phyloP scores from a whole-genome alignment of 352 stramenopile species.

The Phytopythium helicoides region DNA sequence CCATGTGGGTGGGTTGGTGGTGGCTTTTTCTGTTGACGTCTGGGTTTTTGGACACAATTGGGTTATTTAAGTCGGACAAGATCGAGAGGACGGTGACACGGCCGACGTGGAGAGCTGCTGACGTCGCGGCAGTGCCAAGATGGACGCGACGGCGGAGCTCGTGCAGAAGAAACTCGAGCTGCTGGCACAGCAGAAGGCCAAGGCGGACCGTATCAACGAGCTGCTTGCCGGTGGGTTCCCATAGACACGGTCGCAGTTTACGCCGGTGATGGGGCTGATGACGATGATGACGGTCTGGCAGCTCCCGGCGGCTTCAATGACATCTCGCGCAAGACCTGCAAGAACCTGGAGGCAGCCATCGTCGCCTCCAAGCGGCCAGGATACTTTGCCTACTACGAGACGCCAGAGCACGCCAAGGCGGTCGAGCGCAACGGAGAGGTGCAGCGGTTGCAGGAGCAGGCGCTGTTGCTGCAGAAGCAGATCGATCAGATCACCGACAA shows the following conservation, averaged over 20 bases:
- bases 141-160: slow-evolving; percentile 53
- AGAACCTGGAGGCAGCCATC: slow-evolving; percentile 80
- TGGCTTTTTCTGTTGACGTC: not conserved
- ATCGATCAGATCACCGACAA: slow-evolving; percentile 65
- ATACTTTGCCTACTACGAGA: slow-evolving; percentile 75
- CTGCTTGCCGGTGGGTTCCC: slow-evolving; percentile 52
- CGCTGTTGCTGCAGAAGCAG: slow-evolving; percentile 64
- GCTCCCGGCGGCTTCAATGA: slow-evolving; percentile 70
- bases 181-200: slow-evolving; percentile 63
- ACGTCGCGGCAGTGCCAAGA: slow-evolving; percentile 6
- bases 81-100: not conserved
- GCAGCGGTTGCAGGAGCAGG: slow-evolving; percentile 52
- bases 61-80: not conserved
- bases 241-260: no score
- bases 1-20: no score
- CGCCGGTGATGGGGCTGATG: not conserved
- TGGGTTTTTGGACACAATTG: not conserved
- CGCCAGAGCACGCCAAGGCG: slow-evolving; percentile 53
- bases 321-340: slow-evolving; percentile 66
- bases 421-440: slow-evolving; percentile 55
- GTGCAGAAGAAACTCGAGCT: slow-evolving; percentile 80
- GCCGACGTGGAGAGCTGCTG: no score
- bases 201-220: slow-evolving; percentile 55
- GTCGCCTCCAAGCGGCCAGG: slow-evolving; percentile 67
- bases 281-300: slow-evolving; percentile 10